These are phyloP conservation scores for Zea luxurians DNA, from an alignment of 176 grass and related monocot species.

Conservation along the genomic window DNA sequence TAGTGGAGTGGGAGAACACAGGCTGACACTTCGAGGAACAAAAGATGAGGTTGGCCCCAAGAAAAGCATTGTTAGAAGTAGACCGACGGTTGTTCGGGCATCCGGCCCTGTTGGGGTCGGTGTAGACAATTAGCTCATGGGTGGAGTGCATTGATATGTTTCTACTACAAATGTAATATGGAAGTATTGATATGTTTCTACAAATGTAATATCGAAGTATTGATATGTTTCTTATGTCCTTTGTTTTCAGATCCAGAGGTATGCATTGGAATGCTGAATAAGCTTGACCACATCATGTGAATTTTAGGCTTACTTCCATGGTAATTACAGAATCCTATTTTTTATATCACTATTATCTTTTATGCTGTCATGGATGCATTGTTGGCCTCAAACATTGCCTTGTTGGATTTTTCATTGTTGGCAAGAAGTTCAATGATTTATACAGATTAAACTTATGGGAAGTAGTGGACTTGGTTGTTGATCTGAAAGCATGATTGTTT, in stretches of 20 bases:
- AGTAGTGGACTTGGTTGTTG: slow-evolving; percentile 8
- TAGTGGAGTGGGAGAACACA: too few species aligned
- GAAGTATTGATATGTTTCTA: background rate
- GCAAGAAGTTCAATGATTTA: slow-evolving; percentile 18
- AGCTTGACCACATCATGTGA: background rate
- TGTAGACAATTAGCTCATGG: too few species aligned
- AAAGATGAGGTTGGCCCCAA: too few species aligned
- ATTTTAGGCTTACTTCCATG: slow-evolving; percentile 28
- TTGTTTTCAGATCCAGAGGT: slow-evolving; percentile 59
- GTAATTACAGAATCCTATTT: slow-evolving; percentile 30
- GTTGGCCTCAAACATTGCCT: background rate
- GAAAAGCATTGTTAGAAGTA: too few species aligned
- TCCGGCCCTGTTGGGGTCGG: too few species aligned
- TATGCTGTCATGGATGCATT: background rate
- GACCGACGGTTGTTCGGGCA: too few species aligned
- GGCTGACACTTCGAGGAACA: too few species aligned
- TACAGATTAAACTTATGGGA: background rate
- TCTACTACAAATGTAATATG: too few species aligned
- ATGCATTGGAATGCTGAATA: slow-evolving; percentile 58
- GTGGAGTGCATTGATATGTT: too few species aligned
- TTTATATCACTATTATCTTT: slow-evolving; percentile 11
- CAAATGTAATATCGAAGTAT: background rate
- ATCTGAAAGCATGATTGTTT: slow-evolving; percentile 31
- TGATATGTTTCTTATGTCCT: slow-evolving; percentile 27
- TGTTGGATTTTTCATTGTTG: background rate